Base-by-base conservation (phyloP, 257 asterid species). In the Cordia subcordata region DNA sequence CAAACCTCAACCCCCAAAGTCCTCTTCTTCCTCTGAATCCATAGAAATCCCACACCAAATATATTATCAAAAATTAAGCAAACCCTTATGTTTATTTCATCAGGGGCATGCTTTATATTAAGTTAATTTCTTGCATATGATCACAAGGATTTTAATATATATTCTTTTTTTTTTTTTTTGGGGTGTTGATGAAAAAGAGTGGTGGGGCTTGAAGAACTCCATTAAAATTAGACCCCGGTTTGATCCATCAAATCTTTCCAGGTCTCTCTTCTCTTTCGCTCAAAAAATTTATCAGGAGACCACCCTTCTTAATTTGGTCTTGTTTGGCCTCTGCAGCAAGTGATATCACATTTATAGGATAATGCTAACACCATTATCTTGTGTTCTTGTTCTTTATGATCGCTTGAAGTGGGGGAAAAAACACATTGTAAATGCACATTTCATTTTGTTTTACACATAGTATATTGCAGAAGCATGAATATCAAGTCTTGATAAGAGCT, bases 191-290 rank as follows among this genome's bases (percentile, higher is more conserved):
- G 52, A 51, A 20, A 64, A 67, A 61, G 64, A 65, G 55, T 68
- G 58, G 69, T 70, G 69, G 73, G 68, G 76, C 66, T 69, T 67
- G 57, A 23, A 58, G 60, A 11, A 56, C 37, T 52, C 47, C 47
- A 14, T 51, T 35, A 18, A 39, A 39, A 69, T 72, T 49, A 60
- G 84, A 82, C 59, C 86, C 84, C 82, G 76, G 56, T 68, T 72
- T 75, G 82, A 80, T 83, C 64, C 62, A 39, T 75, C 54, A 70
- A 65, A 77, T 80, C 83, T 50, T 38, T 11, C 59, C 16, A n/a
- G 37, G 38, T 38, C 16, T 35, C 38, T 56, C 52, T 6, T 13
- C 14, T 5, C 55, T 23, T 3, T 27, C 35, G 4, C 35, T 27
- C 3, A 3, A 27, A 1, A 27, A 27, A 27, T 1, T 27, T 6